Evolutionary conservation across 1,284 basidiomycete species (phyloP), one percentile per base, ranked within the genome.

Genomic region (Puccinia horiana): DNA sequence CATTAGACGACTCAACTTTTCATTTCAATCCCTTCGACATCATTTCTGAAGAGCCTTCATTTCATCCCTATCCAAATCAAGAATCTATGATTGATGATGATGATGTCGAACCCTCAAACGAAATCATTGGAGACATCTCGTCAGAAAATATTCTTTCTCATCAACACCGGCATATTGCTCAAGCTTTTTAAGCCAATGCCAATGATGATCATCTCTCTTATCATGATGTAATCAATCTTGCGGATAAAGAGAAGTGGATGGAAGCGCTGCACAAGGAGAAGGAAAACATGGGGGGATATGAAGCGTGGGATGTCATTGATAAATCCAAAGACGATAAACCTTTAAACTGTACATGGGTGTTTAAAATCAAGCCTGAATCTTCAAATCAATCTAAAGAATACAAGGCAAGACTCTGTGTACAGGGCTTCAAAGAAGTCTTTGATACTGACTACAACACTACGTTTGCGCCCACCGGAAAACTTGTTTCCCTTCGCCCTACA

Each of bases 261-360:
- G 16, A 4, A 14, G 72, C 72, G 20, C 2, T 74, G 23, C 1
- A 49, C 4, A 29, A 26, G 5, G 42, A 74, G 47, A 20, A 54
- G 54, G 29, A 73, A 4, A 74, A 52, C 35, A 74, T 74, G 42
- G 35, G 32, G 20, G 29, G 23, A 6, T 74, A 56, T 32, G 37
- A 75, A 23, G 73, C 20, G 1, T 75, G 73, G 49, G 52, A 74
- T 35, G 16, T 75, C 20, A 75, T 75, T 52, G 12, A 54, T 4
- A 75, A 40, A 14, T 1, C 8, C 18, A 32, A 44, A 32, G 61
- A 67, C 0, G 20, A 49, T 6, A 0, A 65, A 2, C 58, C 44
- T 2, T 32, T 77, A 23, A 63, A 23, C 12, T 44, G 37, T 18
- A 77, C 76, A 3, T 77, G 76, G 76, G 76, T 77, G 11, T 77